Conservation (phyloP, 345 rosid genomes). For the Populus pruinosa region DNA sequence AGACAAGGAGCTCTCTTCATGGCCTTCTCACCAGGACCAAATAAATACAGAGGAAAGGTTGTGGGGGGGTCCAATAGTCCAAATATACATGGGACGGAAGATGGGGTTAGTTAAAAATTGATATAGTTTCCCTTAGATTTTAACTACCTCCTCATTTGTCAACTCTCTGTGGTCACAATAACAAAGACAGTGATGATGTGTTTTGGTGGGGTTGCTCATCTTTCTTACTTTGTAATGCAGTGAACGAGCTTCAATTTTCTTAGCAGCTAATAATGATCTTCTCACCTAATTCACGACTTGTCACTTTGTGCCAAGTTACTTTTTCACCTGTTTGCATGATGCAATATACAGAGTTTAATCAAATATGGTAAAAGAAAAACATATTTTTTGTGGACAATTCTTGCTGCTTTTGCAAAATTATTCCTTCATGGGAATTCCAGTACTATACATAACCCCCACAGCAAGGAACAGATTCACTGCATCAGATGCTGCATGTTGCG, state of each 20-base stretch:
- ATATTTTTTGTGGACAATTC: neutral
- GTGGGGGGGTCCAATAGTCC: slow-evolving; percentile 17
- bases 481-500: slow-evolving; percentile 4
- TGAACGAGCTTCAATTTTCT: neutral
- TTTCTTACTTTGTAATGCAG: neutral
- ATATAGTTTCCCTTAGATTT: neutral
- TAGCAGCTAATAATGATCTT: slow-evolving; percentile 7
- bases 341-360: too few relatives aligned
- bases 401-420: slow-evolving; percentile 16
- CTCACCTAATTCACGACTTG: slow-evolving; percentile 20
- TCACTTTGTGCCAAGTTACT: slow-evolving; percentile 3
- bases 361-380: neutral
- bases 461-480: slow-evolving; percentile 10
- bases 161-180: slow-evolving; percentile 4
- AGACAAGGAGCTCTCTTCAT: slow-evolving; percentile 6
- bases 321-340: neutral
- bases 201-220: slow-evolving; percentile 11
- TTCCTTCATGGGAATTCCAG: slow-evolving; percentile 1
- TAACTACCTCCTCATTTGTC: slow-evolving; percentile 22
- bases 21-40: slow-evolving; percentile 15
- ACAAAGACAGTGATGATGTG: neutral
- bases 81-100: too few relatives aligned
- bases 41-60: neutral
- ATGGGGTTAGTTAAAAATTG: neutral
- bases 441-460: neutral